Conservation (phyloP, 2,329 filamentous ascomycete genomes). For the Macrophomina phaseolina region DNA sequence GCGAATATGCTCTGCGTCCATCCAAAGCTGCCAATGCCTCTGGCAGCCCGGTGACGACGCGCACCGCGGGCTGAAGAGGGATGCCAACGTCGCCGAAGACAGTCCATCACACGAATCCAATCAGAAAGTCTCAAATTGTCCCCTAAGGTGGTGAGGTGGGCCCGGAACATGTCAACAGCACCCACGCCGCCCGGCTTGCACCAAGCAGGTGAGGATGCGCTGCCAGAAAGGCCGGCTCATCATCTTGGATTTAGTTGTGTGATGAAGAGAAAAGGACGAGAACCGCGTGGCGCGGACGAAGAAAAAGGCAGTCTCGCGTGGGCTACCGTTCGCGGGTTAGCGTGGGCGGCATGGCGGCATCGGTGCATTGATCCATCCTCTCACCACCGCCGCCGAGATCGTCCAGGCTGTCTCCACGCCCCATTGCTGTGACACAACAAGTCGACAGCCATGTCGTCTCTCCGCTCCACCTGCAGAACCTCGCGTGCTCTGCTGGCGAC, state of each 20-base stretch:
- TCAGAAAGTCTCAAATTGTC: constrained; percentile 52
- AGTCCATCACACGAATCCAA: constrained; percentile 44
- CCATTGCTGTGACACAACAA: constrained; percentile 20
- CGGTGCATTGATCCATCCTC: constrained; percentile 19
- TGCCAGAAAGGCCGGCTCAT: constrained; percentile 70
- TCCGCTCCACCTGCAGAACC: constrained; percentile 47
- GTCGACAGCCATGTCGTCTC: constrained; percentile 46
- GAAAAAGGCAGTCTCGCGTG: constrained; percentile 17
- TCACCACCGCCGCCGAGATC: constrained; percentile 25
- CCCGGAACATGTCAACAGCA: constrained; percentile 56
- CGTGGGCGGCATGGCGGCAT: background rate
- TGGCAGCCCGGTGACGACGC: background rate
- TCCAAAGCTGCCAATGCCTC: background rate
- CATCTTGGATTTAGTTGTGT: constrained; percentile 80
- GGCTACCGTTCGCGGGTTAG: background rate
- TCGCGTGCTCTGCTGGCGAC: constrained; percentile 43
- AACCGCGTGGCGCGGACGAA: background rate
- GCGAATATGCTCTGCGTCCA: too few species aligned
- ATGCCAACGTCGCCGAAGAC: constrained; percentile 18
- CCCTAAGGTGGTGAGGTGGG: constrained; percentile 53
- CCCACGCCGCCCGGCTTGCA: constrained; percentile 55
- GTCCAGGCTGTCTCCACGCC: constrained; percentile 6
- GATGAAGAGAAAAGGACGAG: constrained; percentile 52
- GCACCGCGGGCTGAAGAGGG: background rate
- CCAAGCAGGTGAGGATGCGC: constrained; percentile 59